Evolutionary conservation across 306 rosid genomes (phyloP).

Genomic region (Quercus suber): DNA sequence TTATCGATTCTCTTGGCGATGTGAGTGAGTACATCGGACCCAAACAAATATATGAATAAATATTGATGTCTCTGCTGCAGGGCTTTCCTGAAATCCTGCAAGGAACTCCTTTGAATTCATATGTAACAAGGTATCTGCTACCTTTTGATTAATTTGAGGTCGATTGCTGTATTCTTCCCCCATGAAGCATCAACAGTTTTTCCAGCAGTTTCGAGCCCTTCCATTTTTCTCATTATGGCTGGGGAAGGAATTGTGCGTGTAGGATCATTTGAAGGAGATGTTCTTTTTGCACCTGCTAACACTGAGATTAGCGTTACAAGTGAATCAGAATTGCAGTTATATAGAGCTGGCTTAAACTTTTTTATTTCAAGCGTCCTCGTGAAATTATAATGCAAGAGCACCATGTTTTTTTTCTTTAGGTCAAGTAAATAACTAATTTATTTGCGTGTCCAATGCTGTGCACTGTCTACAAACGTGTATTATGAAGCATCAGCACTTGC

Average conservation of each 20-base stretch:
- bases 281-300: conserved; percentile 72
- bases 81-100: conserved; percentile 75
- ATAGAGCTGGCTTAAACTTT: conserved; percentile 73
- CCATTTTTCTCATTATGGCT: conserved; percentile 55
- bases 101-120: conserved; percentile 56
- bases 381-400: neutral
- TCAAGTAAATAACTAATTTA: neutral
- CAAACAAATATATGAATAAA: neutral
- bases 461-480: neutral
- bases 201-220: conserved; percentile 68
- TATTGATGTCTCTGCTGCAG: conserved; percentile 27
- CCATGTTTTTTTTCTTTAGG: neutral
- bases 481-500: neutral
- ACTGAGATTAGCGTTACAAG: conserved; percentile 50
- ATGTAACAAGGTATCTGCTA: conserved; percentile 55
- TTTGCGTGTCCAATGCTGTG: neutral
- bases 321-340: conserved; percentile 58
- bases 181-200: conserved; percentile 45
- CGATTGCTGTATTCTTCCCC: conserved; percentile 63
- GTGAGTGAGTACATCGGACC: neutral
- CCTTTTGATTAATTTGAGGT: conserved; percentile 93
- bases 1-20: neutral
- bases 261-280: conserved; percentile 61
- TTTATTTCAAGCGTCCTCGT: conserved; percentile 20
- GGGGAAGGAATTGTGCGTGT: conserved; percentile 57